phyloP scores from a whole-genome alignment of 2,329 filamentous ascomycete genomes.

The Colletotrichum aenigma region DNA sequence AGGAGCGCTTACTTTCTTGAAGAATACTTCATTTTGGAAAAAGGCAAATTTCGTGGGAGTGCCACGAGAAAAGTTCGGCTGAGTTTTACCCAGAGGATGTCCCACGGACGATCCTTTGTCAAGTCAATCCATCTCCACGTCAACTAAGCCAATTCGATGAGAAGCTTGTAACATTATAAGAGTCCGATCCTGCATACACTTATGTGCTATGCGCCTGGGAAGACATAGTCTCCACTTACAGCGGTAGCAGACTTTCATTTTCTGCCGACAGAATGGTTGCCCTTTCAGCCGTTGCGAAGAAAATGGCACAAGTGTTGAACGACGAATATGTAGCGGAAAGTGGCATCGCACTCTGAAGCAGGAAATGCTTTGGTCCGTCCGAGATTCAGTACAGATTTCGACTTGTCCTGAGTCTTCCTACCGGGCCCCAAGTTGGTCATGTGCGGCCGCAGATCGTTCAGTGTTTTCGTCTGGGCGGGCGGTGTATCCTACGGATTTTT shows the following conservation, averaged over 20 bases:
- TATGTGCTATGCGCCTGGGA: no score
- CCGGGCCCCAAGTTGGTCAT: not conserved
- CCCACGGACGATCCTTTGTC: no score
- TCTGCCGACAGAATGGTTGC: not conserved
- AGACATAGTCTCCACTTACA: not conserved
- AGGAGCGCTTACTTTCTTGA: not conserved
- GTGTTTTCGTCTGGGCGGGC: not conserved
- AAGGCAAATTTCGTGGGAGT: not conserved
- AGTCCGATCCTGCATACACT: no score
- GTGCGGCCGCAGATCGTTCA: not conserved
- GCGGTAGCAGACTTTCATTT: not conserved
- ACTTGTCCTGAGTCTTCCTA: not conserved
- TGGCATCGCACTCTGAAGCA: not conserved
- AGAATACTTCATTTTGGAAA: not conserved
- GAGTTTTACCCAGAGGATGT: not conserved
- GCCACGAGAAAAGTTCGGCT: not conserved
- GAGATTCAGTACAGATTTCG: not conserved
- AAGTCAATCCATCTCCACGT: not conserved
- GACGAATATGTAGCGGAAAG: not conserved
- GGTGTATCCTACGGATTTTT: no score
- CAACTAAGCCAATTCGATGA: not conserved
- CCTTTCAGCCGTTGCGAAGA: not conserved
- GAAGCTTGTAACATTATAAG: no score
- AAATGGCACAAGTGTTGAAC: not conserved
- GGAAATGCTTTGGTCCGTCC: not conserved